A percentile compares a stretch with the other conserved stretches of the same genome.
Evolutionary conservation across 2,329 filamentous ascomycete species (phyloP).

Genomic region (Diaporthe sp.): DNA sequence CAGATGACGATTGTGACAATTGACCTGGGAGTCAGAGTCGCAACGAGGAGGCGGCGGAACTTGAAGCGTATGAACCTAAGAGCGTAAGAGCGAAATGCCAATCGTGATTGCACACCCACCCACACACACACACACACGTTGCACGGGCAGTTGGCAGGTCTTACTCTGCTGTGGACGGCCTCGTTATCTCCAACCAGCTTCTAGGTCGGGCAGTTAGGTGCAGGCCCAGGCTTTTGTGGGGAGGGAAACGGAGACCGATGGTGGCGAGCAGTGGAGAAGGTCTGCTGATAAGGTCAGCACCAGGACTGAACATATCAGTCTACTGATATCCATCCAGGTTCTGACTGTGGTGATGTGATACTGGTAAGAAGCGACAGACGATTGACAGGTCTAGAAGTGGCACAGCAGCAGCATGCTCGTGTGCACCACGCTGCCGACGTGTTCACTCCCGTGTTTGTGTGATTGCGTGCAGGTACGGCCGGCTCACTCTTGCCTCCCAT

Average conservation of each 20-base stretch:
- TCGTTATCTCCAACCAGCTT: neutral
- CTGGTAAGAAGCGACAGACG: neutral
- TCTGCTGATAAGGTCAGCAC: constrained; percentile 2
- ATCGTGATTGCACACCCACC: neutral
- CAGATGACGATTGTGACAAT: neutral
- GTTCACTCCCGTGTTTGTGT: neutral
- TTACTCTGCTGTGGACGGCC: neutral
- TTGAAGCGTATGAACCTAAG: neutral
- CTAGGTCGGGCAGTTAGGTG: neutral
- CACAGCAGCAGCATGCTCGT: constrained; percentile 9
- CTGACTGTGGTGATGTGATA: neutral
- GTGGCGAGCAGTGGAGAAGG: constrained; percentile 9
- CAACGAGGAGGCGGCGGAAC: neutral
- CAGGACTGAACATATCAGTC: neutral
- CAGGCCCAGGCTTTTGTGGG: neutral
- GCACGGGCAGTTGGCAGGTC: neutral
- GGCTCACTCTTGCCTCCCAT: neutral
- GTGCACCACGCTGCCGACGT: neutral
- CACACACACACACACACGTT: constrained; percentile 1
- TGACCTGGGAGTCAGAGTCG: neutral
- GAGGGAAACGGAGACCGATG: neutral
- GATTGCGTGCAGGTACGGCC: neutral
- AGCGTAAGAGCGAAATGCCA: neutral
- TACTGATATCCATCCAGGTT: neutral
- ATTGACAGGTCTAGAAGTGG: neutral